These are phyloP conservation scores for Rugonectria rugulosa DNA, from an alignment of 2,329 filamentous ascomycete species.

Conservation along the genomic window DNA sequence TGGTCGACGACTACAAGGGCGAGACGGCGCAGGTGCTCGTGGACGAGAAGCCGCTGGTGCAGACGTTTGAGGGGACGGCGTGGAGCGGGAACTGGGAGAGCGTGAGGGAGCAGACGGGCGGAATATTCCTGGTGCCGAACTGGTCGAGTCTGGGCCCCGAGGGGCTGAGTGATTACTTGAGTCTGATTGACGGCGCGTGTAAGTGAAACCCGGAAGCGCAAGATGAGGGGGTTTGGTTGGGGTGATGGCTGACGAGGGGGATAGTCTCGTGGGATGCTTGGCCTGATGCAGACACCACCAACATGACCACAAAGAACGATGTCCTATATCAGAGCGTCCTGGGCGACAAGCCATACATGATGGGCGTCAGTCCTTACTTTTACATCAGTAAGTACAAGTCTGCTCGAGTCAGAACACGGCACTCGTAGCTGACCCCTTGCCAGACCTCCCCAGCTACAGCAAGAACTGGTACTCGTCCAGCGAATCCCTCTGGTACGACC, in stretches of 20 bases:
- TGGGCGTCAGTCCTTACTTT: conserved; percentile 67
- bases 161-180: conserved; percentile 31
- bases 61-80: conserved; percentile 58
- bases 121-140: conserved; percentile 55
- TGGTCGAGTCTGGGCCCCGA: conserved; percentile 45
- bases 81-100: conserved; percentile 52
- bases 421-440: neutral
- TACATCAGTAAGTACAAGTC: conserved; percentile 53
- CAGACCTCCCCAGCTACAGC: conserved; percentile 58
- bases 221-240: neutral
- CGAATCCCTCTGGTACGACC: conserved; percentile 67
- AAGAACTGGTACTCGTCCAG: conserved; percentile 71
- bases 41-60: conserved; percentile 51
- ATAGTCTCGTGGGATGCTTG: conserved; percentile 50
- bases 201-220: conserved; percentile 6
- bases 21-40: conserved; percentile 39
- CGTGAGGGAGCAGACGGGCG: conserved; percentile 46
- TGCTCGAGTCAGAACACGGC: too few relatives aligned
- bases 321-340: conserved; percentile 44
- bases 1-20: conserved; percentile 37
- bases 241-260: neutral
- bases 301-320: conserved; percentile 46
- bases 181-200: conserved; percentile 34
- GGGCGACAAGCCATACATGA: conserved; percentile 54
- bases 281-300: conserved; percentile 42